A percentile compares a stretch with the other conserved stretches of the same genome.
Evolutionary conservation across 495 filamentous ascomycete genomes (phyloP).

Genomic region (Aspergillus olivimuriae): DNA sequence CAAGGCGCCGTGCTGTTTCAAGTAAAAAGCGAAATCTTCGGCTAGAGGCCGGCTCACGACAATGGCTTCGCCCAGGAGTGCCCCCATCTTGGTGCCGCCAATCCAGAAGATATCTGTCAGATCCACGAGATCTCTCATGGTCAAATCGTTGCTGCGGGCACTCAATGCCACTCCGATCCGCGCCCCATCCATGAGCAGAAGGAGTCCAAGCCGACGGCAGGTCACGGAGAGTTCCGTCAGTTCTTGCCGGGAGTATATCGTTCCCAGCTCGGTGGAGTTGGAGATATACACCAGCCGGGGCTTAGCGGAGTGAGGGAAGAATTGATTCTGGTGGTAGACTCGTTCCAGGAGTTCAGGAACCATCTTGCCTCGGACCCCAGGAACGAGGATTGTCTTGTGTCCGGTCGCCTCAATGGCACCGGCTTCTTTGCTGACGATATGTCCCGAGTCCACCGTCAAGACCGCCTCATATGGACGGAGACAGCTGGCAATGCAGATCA

Average conservation of each 20-base stretch:
- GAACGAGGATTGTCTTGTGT: slow-evolving; percentile 39
- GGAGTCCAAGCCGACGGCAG: slow-evolving; percentile 27
- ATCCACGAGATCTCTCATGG: slow-evolving; percentile 32
- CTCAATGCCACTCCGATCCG: slow-evolving; percentile 34
- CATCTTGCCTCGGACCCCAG: slow-evolving; percentile 35
- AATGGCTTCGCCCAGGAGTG: slow-evolving; percentile 38
- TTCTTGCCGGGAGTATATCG: slow-evolving; percentile 33
- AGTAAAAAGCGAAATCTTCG: slow-evolving; percentile 36
- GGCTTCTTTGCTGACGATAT: slow-evolving; percentile 39
- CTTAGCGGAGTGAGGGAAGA: slow-evolving; percentile 41
- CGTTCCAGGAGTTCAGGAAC: slow-evolving; percentile 29
- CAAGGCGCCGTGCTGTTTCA: slow-evolving; percentile 40
- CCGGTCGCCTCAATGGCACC: slow-evolving; percentile 41
- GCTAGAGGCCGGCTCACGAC: slow-evolving; percentile 30
- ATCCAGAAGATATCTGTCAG: slow-evolving; percentile 41
- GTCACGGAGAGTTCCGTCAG: slow-evolving; percentile 23
- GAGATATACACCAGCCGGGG: slow-evolving; percentile 39
- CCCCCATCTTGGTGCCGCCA: slow-evolving; percentile 40
- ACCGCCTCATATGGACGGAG: slow-evolving; percentile 39
- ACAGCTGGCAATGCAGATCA: slow-evolving; percentile 40
- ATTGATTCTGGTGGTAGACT: slow-evolving; percentile 30
- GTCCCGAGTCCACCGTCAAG: slow-evolving; percentile 33
- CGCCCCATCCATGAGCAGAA: slow-evolving; percentile 39
- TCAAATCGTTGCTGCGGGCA: slow-evolving; percentile 27
- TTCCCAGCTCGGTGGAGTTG: slow-evolving; percentile 39